These are phyloP conservation scores for Botrytis fabae DNA, from an alignment of 2,329 filamentous ascomycete genomes.

Conservation along the genomic window DNA sequence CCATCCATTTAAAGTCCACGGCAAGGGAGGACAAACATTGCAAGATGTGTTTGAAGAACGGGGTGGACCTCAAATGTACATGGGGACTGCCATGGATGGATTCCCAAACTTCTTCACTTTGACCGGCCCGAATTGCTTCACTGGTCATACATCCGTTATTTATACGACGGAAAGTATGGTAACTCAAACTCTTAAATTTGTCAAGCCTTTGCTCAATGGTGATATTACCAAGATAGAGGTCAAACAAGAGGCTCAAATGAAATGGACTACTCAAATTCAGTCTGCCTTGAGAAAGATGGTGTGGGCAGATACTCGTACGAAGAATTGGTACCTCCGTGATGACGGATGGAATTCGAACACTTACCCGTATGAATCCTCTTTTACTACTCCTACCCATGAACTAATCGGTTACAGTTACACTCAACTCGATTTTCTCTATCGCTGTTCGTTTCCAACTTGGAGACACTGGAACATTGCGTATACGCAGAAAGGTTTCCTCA, in stretches of 20 bases:
- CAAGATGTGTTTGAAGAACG: conserved; percentile 54
- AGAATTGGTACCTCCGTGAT: conserved; percentile 51
- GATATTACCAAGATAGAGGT: conserved; percentile 49
- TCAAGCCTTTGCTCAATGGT: conserved; percentile 51
- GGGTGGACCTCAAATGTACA: conserved; percentile 59
- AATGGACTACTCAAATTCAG: conserved; percentile 51
- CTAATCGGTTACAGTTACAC: conserved; percentile 44
- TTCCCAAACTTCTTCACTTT: conserved; percentile 62
- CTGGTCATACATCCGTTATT: conserved; percentile 58
- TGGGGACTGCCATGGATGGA: conserved; percentile 56
- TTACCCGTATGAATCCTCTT: conserved; percentile 45
- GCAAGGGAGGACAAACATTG: conserved; percentile 49
- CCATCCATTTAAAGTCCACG: conserved; percentile 53
- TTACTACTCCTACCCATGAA: neutral
- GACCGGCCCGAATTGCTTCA: conserved; percentile 59
- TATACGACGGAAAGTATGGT: conserved; percentile 58
- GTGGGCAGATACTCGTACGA: conserved; percentile 49
- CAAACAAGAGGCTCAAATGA: conserved; percentile 49
- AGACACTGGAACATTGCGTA: conserved; percentile 54
- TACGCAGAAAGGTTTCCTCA: conserved; percentile 49
- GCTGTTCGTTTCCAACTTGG: conserved; percentile 55
- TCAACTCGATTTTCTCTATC: conserved; percentile 52
- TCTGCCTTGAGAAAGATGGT: conserved; percentile 47
- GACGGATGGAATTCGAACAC: conserved; percentile 51
- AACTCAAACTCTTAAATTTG: conserved; percentile 54